Base-by-base conservation (phyloP, 1,284 basidiomycete species). In the Cryptococcus sp. region DNA sequence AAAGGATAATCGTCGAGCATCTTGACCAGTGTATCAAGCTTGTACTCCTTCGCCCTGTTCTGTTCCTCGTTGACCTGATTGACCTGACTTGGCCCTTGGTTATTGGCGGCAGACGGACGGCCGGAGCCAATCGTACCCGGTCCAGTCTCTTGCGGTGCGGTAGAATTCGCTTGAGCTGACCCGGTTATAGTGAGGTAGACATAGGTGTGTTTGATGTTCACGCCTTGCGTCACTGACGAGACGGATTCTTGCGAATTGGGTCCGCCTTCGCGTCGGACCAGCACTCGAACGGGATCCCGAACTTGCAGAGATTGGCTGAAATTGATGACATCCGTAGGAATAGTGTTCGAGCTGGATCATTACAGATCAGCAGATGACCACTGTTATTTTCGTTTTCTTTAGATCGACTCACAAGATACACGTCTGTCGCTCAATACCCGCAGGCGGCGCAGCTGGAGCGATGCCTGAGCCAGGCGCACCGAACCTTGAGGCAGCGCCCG, bases 31-130 rank as follows among this genome's bases (percentile, higher is more conserved):
- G 93, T 93, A 71, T 99, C 94, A 52, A 99, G 82, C 79, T 99
- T 99, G 91, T 93, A 98, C 79, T 97, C 94, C 63, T 91, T 85
- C 40, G 93, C 93, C 74, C 92, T 89, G 15, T 86, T 85, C 47
- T 86, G 91, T 78, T 94, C 92, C 15, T 90, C 88, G 75, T 68
- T 77, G 19, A 61, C 54, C 50, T 67, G 63, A 17, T 82, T 90
- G 4, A 86, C 83, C 43, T 87, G 85, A 10, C 7, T 35, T 35
- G 30, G 8, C 7, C 30, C 30, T 27, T 54, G 42, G 5, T 58
- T 68, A 11, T 57, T 56, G 3, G 49, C 69, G 16, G 59, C 58
- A 4, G 51, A 51, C 10, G 52, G 50, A 53, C 92, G 82, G 15
- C 92, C 91, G 23, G 91, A 92, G 19, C 93, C 93, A 64, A 93